Conservation (phyloP, 192 early-diverging fungal genomes). For the Coemansia biformis region DNA sequence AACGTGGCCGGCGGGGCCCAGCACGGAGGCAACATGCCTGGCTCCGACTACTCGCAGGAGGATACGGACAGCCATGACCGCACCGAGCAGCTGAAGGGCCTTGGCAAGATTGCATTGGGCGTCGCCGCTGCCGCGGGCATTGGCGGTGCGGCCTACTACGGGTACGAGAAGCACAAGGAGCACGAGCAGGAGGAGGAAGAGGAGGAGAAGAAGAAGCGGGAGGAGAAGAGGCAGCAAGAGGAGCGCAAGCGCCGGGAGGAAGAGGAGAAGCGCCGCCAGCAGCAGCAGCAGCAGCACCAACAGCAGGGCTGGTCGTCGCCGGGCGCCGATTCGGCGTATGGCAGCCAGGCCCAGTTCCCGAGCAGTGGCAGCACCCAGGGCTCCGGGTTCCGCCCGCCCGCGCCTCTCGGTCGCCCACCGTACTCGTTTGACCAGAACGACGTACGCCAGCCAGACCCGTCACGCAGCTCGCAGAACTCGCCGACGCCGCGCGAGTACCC, state of each 20-base stretch:
- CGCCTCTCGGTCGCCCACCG: constrained; percentile 23
- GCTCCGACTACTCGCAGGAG: constrained; percentile 40
- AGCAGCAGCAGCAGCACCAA: constrained; percentile 3
- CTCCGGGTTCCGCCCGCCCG: constrained; percentile 31
- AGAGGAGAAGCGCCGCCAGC: constrained; percentile 12
- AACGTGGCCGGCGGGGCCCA: constrained; percentile 28
- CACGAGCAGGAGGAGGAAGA: constrained; percentile 21
- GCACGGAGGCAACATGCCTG: constrained; percentile 35
- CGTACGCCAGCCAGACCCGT: constrained; percentile 22
- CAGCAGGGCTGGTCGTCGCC: constrained; percentile 17
- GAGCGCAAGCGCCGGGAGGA: constrained; percentile 30
- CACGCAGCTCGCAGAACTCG: constrained; percentile 40
- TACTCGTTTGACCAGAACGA: constrained; percentile 33
- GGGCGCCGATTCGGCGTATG: constrained; percentile 32
- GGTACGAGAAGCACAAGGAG: constrained; percentile 40
- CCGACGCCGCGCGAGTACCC: constrained; percentile 33
- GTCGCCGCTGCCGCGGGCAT: constrained; percentile 20
- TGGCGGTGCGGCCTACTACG: constrained; percentile 34
- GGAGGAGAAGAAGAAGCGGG: constrained; percentile 14
- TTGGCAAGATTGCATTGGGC: constrained; percentile 23
- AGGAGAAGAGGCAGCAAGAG: constrained; percentile 16
- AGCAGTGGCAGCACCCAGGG: background rate
- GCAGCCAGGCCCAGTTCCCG: too few species aligned
- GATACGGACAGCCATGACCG: constrained; percentile 27
- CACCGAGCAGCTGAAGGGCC: constrained; percentile 32